Percentiles rank a stretch among this genome's conserved stretches.
Conservation (phyloP, 495 filamentous ascomycete species). For the Penicillium waksmanii region DNA sequence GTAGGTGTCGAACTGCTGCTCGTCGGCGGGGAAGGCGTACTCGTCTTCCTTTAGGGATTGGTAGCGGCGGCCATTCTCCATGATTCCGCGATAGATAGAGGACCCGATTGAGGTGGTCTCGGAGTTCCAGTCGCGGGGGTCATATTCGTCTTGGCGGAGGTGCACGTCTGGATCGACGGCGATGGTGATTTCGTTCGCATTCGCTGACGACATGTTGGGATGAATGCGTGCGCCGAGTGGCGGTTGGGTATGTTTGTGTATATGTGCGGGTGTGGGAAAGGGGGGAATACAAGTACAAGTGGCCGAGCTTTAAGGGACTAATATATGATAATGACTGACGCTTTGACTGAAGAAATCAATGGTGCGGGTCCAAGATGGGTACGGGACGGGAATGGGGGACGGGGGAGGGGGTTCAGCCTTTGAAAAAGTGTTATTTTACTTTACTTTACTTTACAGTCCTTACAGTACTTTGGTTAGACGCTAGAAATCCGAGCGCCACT, state of each 20-base stretch:
- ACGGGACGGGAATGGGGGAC: too few species aligned
- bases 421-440: too few species aligned
- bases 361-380: too few species aligned
- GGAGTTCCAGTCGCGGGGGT: slow-evolving; percentile 5
- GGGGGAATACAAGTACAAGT: too few species aligned
- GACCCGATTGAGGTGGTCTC: slow-evolving; percentile 24
- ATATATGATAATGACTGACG: too few species aligned
- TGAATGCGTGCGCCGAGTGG: neutral
- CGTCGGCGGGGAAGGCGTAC: slow-evolving; percentile 4
- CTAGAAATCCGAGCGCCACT: too few species aligned
- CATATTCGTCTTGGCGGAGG: neutral
- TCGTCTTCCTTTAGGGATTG: slow-evolving; percentile 6
- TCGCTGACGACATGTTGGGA: neutral
- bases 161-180: slow-evolving; percentile 5
- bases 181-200: neutral
- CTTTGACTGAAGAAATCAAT: too few species aligned
- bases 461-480: too few species aligned
- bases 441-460: too few species aligned
- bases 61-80: slow-evolving; percentile 18
- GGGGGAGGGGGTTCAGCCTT: too few species aligned
- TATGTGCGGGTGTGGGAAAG: too few species aligned
- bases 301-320: too few species aligned
- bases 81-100: slow-evolving; percentile 14
- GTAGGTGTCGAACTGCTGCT: slow-evolving; percentile 18
- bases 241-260: neutral